Base-by-base conservation (phyloP, 2,329 filamentous ascomycete genomes). In the Talaromyces marneffei region DNA sequence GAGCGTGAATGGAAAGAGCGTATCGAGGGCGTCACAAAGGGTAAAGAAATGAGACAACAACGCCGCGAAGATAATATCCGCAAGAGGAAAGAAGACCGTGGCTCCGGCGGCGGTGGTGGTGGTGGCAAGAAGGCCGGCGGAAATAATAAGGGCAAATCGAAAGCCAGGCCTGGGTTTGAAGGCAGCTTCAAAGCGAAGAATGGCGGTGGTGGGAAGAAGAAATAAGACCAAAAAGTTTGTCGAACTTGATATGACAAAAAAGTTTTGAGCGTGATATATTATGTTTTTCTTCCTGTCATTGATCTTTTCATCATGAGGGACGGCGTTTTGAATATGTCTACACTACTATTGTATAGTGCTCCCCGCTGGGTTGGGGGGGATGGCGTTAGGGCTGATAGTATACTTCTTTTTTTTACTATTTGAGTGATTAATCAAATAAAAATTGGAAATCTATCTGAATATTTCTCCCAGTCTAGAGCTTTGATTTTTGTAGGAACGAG, bases 1-100 rank as follows among this genome's bases (percentile, higher is more conserved):
- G 91, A 91, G 74, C 88, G 89, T 72, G 91, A 94, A 71, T 97
- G 94, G 90, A 83, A 79, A 52, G 89, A 91, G 61, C 83, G 90
- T 54, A 78, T 85, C 40, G 85, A 88, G 29, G 87, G 87, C 31
- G 86, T 97, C 54, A 83, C 85, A 66, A 88, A 89, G 76, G 81
- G 89, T 54, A 89, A 89, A 72, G 89, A 91, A 58, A 87, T 90
- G 67, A 88, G 87, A 72, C 91, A 93, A 71, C 86, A 86, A 75
- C 96, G 95, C 81, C 83, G 88, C 64, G 89, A 92, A 71, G 88
- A 90, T 54, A 93, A 93, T 73, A 78, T 93, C 65, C 81, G 82
- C 69, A 88, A 89, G 77, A 82, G 89, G 66, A 83, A 84, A 67
- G 91, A 94, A 55, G 88, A 90, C 66, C 40, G 57, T 33, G 57